Evolutionary conservation across 352 stramenopile genomes (phyloP), one percentile per base, ranked within the genome.

Genomic region (Phytopythium cucurbitacearum): DNA sequence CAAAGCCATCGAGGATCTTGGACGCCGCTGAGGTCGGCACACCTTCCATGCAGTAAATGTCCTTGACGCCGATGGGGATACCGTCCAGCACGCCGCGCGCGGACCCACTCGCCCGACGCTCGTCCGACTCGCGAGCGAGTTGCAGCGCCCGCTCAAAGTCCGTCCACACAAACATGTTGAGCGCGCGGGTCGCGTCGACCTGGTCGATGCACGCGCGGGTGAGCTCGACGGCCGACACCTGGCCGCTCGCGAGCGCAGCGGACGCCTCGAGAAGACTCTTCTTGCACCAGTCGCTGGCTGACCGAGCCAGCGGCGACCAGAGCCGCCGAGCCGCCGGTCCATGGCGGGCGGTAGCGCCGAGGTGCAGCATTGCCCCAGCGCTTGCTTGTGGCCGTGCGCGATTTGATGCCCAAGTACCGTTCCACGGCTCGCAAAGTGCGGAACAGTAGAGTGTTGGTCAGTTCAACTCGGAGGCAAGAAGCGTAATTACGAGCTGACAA

Each of bases 21-120:
- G 91, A 98, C 8, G 69, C 69, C 7, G 94, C 93, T 6, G 89
- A 95, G 5, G 93, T 97, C 9, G 90, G 82, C 16, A 92, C 77
- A 15, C 44, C 36, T 41, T 92, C 65, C 84, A 91, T 91, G 57
- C 96, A 98, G 49, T 98, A 92, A 61, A 98, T 97, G 52, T 98
- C 91, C 64, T 99, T 99, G 16, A 99, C 73, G 9, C 91, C 96
- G 6, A 99, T 66, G 2, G 96, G 96, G 51, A 99, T 96, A 42
- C 97, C 97, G 64, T 98, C 94, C 38, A 99, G 66, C 12, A 74
- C 40, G n/a, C 78, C 79, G 15, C 73, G 67, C 2, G 70, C 38
- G 7, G 64, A 38, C 5, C 76, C 76, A 21, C 62, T 53, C 5
- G 57, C 54, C 13, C 87, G 78, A 13, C 92, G 69, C 37, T 73